Conservation (phyloP, 2,329 filamentous ascomycete genomes). For the Curvularia spicifera region DNA sequence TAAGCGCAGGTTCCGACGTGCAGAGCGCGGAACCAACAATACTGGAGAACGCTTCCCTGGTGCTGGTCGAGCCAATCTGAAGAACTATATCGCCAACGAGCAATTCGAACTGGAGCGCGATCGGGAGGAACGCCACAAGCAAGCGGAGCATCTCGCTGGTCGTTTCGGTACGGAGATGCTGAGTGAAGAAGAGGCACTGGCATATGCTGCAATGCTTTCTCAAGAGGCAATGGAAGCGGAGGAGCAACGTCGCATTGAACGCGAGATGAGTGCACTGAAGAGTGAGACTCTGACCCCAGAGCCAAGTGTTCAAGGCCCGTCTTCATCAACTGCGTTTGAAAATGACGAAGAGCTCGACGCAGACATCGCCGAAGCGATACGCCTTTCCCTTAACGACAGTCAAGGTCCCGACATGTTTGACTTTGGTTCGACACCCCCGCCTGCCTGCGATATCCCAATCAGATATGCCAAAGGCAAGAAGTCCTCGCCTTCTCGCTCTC, state of each 20-base stretch:
- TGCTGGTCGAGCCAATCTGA: slow-evolving; percentile 72
- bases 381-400: slow-evolving; percentile 54
- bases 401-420: slow-evolving; percentile 22
- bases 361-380: slow-evolving; percentile 68
- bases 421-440: slow-evolving; percentile 16
- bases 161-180: slow-evolving; percentile 85
- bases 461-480: slow-evolving; percentile 52
- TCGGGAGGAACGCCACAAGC: slow-evolving; percentile 68
- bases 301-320: slow-evolving; percentile 35
- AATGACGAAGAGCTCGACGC: slow-evolving; percentile 60
- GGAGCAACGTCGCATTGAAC: slow-evolving; percentile 55
- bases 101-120: slow-evolving; percentile 79
- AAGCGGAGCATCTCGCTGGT: slow-evolving; percentile 72
- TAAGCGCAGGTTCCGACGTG: slow-evolving; percentile 78
- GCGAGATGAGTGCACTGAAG: slow-evolving; percentile 48
- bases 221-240: slow-evolving; percentile 62
- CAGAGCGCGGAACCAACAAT: slow-evolving; percentile 67
- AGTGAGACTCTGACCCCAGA: slow-evolving; percentile 50
- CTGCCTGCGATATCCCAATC: slow-evolving; percentile 54
- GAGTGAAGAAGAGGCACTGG: slow-evolving; percentile 66
- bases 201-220: slow-evolving; percentile 68
- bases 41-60: slow-evolving; percentile 64
- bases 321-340: slow-evolving; percentile 40
- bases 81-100: slow-evolving; percentile 86
- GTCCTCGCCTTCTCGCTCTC: slow-evolving; percentile 29